These are phyloP conservation scores for Phialemoniopsis sp. DNA, from an alignment of 2,329 filamentous ascomycete genomes.

Conservation along the genomic window DNA sequence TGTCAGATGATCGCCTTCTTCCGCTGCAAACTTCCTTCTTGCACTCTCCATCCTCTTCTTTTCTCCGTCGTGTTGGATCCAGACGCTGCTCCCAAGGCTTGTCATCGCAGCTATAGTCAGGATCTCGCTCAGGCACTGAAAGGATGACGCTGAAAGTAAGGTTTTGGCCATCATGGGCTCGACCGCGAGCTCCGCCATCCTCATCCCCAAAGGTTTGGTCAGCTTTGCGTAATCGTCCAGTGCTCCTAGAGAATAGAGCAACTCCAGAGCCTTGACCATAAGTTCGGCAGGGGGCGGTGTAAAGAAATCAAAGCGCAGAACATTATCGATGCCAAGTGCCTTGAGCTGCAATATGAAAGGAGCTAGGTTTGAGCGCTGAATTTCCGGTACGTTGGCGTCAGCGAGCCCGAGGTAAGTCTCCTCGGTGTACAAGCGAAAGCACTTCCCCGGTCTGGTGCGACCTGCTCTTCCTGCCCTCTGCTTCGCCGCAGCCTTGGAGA, in stretches of 20 bases:
- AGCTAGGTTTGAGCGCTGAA: conserved; percentile 87
- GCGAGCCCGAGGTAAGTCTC: conserved; percentile 60
- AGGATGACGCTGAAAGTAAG: conserved; percentile 68
- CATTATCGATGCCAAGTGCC: conserved; percentile 91
- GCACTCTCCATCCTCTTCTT: conserved; percentile 71
- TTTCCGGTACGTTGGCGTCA: conserved; percentile 78
- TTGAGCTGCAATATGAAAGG: conserved; percentile 88
- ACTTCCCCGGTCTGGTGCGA: conserved; percentile 86
- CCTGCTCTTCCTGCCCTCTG: conserved; percentile 89
- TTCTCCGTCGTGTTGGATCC: conserved; percentile 75
- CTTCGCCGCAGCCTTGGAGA: conserved; percentile 89
- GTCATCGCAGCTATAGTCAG: conserved; percentile 94
- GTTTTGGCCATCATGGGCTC: conserved; percentile 96
- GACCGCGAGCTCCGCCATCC: conserved; percentile 90
- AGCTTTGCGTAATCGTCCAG: conserved; percentile 88
- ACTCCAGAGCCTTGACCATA: conserved; percentile 79
- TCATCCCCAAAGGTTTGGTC: conserved; percentile 78
- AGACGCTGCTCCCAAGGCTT: conserved; percentile 76
- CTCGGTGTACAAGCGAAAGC: conserved; percentile 89
- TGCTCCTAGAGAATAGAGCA: conserved; percentile 82
- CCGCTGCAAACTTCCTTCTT: conserved; percentile 78
- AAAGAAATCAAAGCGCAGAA: conserved; percentile 85
- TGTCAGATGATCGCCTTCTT: conserved; percentile 91
- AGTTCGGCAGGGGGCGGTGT: conserved; percentile 82
- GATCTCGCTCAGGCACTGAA: conserved; percentile 80